phyloP scores from a whole-genome alignment of 2,329 filamentous ascomycete genomes.

The Calonectria hawksworthii region DNA sequence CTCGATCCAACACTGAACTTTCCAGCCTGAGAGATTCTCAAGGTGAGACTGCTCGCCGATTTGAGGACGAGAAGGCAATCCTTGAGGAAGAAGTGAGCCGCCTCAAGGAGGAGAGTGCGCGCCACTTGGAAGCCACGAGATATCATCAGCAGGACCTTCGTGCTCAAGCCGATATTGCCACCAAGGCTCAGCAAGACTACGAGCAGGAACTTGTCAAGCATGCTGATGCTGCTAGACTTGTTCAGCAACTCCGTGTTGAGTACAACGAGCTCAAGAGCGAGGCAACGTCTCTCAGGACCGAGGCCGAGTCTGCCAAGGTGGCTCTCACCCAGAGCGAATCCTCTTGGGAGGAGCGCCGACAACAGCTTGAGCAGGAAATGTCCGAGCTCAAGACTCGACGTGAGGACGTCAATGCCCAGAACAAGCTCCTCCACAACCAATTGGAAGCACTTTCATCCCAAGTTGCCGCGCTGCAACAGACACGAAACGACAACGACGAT shows the following conservation, averaged over 20 bases:
- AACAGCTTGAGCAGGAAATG: slow-evolving; percentile 87
- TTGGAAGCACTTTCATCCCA: slow-evolving; percentile 87
- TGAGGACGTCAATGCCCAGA: slow-evolving; percentile 89
- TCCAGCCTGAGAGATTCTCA: slow-evolving; percentile 85
- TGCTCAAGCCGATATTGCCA: slow-evolving; percentile 92
- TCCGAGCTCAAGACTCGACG: slow-evolving; percentile 82
- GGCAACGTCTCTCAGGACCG: slow-evolving; percentile 79
- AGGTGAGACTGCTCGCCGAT: slow-evolving; percentile 77
- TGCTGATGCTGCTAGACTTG: slow-evolving; percentile 89
- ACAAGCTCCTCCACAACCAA: slow-evolving; percentile 90
- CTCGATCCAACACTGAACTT: slow-evolving; percentile 85
- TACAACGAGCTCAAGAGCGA: slow-evolving; percentile 87
- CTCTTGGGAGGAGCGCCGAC: slow-evolving; percentile 88
- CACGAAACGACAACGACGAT: slow-evolving; percentile 68
- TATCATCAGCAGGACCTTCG: slow-evolving; percentile 94
- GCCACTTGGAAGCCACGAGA: slow-evolving; percentile 82
- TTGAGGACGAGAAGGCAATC: slow-evolving; percentile 85
- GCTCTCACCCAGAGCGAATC: slow-evolving; percentile 84
- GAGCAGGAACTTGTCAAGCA: slow-evolving; percentile 96
- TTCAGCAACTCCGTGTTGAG: slow-evolving; percentile 84
- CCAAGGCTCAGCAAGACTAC: slow-evolving; percentile 94
- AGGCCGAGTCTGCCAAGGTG: slow-evolving; percentile 88
- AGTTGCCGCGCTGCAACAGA: slow-evolving; percentile 84
- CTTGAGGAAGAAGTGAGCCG: slow-evolving; percentile 84
- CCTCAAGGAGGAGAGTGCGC: slow-evolving; percentile 86